These are phyloP conservation scores for Bassia scoparia DNA, from an alignment of 148 eudicot genomes.

Conservation along the genomic window DNA sequence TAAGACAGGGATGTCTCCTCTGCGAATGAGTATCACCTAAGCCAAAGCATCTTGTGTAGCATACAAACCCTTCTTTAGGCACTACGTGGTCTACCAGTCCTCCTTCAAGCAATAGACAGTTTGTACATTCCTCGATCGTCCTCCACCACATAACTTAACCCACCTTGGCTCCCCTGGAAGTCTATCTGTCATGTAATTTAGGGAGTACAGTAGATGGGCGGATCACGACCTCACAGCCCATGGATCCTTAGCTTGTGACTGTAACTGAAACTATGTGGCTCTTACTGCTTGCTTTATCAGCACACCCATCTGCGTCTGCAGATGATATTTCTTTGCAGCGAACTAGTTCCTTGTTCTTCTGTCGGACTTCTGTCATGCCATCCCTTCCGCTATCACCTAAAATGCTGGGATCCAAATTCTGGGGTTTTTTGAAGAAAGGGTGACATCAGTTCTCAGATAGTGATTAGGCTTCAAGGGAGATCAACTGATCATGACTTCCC, in stretches of 20 bases:
- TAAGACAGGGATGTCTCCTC: too few species aligned
- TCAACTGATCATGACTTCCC: conserved; percentile 64
- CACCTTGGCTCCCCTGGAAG: conserved; percentile 11
- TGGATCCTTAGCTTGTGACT: conserved; percentile 28
- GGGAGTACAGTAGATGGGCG: not conserved
- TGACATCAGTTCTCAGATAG: not conserved
- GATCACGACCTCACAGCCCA: conserved; percentile 11
- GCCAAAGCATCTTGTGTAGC: too few species aligned
- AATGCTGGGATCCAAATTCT: conserved; percentile 5
- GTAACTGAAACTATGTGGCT: conserved; percentile 27
- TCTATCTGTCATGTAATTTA: conserved; percentile 13
- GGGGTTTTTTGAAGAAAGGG: conserved; percentile 5
- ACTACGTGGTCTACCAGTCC: too few species aligned
- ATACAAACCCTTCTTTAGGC: too few species aligned
- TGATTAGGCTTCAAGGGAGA: conserved; percentile 37
- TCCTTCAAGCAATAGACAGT: too few species aligned
- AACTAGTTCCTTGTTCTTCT: conserved; percentile 23
- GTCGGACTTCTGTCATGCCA: not conserved
- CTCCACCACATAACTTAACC: too few species aligned
- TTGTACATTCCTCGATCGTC: too few species aligned
- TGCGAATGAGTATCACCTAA: too few species aligned
- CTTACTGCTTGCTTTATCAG: conserved; percentile 31
- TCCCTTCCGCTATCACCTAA: conserved; percentile 15
- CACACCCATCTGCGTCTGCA: conserved; percentile 24
- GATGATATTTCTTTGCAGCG: conserved; percentile 26